phyloP scores from a whole-genome alignment of 148 eudicot genomes.

The Rhododendron kiyosumense region DNA sequence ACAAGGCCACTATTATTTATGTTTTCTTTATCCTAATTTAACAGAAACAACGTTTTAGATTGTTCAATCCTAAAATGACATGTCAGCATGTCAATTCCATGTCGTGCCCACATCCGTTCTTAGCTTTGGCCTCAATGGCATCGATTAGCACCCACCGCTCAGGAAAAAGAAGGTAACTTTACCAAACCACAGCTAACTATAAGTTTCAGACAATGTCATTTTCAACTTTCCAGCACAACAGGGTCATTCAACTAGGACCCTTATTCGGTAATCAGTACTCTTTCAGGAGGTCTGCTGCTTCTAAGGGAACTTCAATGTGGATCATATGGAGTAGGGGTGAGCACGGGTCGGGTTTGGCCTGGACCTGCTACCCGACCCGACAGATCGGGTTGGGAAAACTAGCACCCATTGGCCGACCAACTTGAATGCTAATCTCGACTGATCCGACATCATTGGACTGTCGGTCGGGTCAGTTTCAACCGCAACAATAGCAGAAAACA shows the following conservation, averaged over 20 bases:
- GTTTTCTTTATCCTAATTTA: neutral
- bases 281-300: neutral
- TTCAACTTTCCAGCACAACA: neutral
- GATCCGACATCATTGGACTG: too few species aligned
- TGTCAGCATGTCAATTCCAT: neutral
- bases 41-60: neutral
- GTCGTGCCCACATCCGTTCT: neutral
- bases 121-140: neutral
- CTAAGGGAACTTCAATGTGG: neutral
- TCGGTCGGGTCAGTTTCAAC: too few species aligned
- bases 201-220: neutral
- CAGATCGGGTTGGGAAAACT: too few species aligned
- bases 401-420: too few species aligned
- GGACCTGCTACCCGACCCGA: too few species aligned
- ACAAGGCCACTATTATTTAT: neutral
- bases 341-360: too few species aligned
- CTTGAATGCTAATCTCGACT: too few species aligned
- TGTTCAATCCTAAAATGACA: neutral
- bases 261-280: neutral
- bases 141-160: neutral
- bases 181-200: neutral
- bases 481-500: too few species aligned
- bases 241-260: neutral
- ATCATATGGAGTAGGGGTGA: neutral
- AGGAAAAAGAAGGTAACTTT: neutral